phyloP scores from a whole-genome alignment of 495 filamentous ascomycete species.

The Thermothielavioides terrestris region DNA sequence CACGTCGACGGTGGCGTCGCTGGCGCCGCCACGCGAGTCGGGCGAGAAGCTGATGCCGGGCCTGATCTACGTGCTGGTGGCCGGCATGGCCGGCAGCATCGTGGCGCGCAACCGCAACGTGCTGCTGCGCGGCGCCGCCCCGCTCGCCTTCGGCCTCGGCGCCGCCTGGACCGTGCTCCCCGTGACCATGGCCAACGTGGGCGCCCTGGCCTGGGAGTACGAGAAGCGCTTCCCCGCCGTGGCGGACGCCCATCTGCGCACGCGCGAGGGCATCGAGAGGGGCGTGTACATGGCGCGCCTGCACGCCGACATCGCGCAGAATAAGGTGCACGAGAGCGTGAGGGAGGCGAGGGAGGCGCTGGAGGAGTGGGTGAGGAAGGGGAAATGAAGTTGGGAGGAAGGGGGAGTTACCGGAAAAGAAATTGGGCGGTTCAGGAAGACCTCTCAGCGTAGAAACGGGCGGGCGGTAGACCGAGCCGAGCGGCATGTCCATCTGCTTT shows the following conservation, averaged over 20 bases:
- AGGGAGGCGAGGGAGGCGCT: conserved; percentile 59
- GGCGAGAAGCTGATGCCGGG: conserved; percentile 82
- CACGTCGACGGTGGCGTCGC: conserved; percentile 75
- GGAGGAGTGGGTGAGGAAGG: conserved; percentile 86
- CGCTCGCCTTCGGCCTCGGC: conserved; percentile 60
- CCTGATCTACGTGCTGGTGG: conserved; percentile 78
- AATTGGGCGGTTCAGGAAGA: neutral
- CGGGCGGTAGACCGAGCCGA: neutral
- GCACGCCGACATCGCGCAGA: conserved; percentile 58
- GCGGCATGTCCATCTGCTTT: conserved; percentile 4
- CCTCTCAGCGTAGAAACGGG: neutral
- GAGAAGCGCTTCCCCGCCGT: conserved; percentile 78
- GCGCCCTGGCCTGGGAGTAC: conserved; percentile 74
- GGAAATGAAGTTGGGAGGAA: conserved; percentile 42
- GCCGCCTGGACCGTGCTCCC: conserved; percentile 69
- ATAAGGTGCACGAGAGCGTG: conserved; percentile 72
- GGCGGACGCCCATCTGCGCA: conserved; percentile 62
- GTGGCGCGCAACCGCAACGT: conserved; percentile 76
- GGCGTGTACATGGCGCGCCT: conserved; percentile 60
- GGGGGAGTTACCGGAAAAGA: neutral
- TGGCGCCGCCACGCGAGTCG: conserved; percentile 73
- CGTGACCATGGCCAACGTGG: conserved; percentile 75
- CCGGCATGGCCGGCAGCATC: conserved; percentile 87
- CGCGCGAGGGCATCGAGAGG: conserved; percentile 57
- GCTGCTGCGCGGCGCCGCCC: conserved; percentile 62